phyloP scores from a whole-genome alignment of 1,139 yeast genomes.

The Citeromyces siamensis region DNA sequence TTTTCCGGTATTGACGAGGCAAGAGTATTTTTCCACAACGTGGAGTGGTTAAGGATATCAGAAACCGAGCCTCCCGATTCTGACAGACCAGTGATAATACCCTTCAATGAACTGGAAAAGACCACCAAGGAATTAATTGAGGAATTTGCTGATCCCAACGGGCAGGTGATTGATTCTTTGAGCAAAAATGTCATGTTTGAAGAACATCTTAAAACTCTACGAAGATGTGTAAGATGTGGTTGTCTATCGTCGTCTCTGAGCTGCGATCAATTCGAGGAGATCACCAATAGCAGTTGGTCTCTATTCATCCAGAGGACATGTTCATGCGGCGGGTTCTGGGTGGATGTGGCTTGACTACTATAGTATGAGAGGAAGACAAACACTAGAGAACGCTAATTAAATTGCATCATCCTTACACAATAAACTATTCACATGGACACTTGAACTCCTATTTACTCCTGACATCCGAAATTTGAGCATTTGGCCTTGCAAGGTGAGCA shows the following conservation, averaged over 20 bases:
- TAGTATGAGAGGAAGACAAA: too few relatives aligned
- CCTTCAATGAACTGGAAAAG: constrained; percentile 2
- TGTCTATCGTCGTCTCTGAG: constrained; percentile 41
- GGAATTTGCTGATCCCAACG: neutral
- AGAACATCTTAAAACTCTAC: constrained; percentile 9
- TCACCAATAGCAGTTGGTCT: constrained; percentile 45
- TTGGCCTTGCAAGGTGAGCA: too few relatives aligned
- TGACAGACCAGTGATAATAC: neutral
- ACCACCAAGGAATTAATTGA: constrained; percentile 1
- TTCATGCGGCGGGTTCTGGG: constrained; percentile 68
- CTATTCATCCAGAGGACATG: constrained; percentile 68
- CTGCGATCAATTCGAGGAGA: constrained; percentile 13
- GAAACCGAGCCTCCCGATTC: constrained; percentile 4
- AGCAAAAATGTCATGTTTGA: constrained; percentile 5
- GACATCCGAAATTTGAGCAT: too few relatives aligned
- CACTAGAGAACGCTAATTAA: too few relatives aligned
- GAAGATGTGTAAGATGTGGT: constrained; percentile 62
- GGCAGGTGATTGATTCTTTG: constrained; percentile 4
- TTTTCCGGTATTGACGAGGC: constrained; percentile 26
- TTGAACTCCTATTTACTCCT: too few relatives aligned
- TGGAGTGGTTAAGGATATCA: constrained; percentile 50
- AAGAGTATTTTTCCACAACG: constrained; percentile 53
- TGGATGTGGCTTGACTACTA: too few relatives aligned
- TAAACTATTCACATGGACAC: too few relatives aligned
- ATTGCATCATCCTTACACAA: too few relatives aligned